Conservation (phyloP, 192 early-diverging fungal species). For the Coemansia erecta region DNA sequence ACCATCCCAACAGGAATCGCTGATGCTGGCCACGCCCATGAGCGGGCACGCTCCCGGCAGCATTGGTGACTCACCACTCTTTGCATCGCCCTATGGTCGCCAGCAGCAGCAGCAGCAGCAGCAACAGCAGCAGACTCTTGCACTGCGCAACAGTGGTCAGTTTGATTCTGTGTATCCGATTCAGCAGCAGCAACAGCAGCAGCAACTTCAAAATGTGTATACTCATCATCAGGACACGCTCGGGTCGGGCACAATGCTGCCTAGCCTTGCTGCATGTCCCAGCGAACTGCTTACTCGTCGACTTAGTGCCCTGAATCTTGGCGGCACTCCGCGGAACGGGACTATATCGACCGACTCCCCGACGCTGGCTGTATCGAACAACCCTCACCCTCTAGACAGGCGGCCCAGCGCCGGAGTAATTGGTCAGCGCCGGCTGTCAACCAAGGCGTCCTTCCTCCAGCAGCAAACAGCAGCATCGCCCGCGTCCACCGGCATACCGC, state of each 20-base stretch:
- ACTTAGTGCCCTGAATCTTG: slow-evolving; percentile 39
- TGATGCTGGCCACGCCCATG: slow-evolving; percentile 16
- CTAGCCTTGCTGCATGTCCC: slow-evolving; percentile 22
- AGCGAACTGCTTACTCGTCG: slow-evolving; percentile 48
- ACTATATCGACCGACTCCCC: background rate
- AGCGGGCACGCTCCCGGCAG: slow-evolving; percentile 10
- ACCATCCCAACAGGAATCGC: slow-evolving; percentile 3
- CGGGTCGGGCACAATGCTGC: slow-evolving; percentile 17
- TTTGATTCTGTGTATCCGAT: slow-evolving; percentile 15
- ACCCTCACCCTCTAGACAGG: slow-evolving; percentile 28
- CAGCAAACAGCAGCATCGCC: slow-evolving; percentile 8
- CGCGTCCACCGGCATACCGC: slow-evolving; percentile 6
- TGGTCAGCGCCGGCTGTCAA: slow-evolving; percentile 50
- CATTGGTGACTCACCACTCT: slow-evolving; percentile 19
- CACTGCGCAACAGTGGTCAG: slow-evolving; percentile 19
- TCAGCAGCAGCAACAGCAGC: slow-evolving; percentile 14
- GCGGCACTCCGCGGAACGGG: slow-evolving; percentile 4
- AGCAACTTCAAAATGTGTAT: background rate
- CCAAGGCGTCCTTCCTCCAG: slow-evolving; percentile 39
- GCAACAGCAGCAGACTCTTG: slow-evolving; percentile 4
- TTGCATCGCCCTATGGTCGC: slow-evolving; percentile 15
- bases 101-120: slow-evolving; percentile 14
- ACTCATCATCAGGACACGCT: slow-evolving; percentile 3
- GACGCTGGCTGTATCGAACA: slow-evolving; percentile 9
- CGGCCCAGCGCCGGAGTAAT: slow-evolving; percentile 51